Evolutionary conservation across 2,329 filamentous ascomycete genomes (phyloP), one percentile per base, ranked within the genome.

Genomic region (Phyllosticta capitalensis): DNA sequence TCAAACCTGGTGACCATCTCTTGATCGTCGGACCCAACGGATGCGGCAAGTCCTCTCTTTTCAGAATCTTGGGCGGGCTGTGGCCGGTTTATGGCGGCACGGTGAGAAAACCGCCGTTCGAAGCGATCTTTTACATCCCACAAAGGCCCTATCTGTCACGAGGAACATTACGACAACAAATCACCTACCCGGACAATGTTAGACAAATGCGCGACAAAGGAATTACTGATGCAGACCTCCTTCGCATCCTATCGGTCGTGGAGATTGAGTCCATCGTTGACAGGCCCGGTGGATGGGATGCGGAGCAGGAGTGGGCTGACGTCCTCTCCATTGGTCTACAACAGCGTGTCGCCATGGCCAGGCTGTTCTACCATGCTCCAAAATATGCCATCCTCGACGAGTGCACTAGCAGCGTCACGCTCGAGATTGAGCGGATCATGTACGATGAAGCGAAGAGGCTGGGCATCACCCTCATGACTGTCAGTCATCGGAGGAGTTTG

Each of bases 31-130:
- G 94, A 0, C 94, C 94, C 21, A 99, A 99, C 71, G 94, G 94
- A 45, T 99, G 94, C 72, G 94, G 94, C 50, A 99, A 99, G 74
- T 96, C 90, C 0, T 95, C 89, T 17, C 81, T 99, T 2, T 99
- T 99, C 82, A 86, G 94, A 45, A 99, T 99, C 65, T 83, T 99
- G 0, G 94, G 94, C 62, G 94, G 94, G 0, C 80, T 99, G 2
- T 99, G 94, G 94, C 94, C 94, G 17, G 94, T 97, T 12, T 99
- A 99, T 73, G 92, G 94, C 64, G 94, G 94, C 56, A 90, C 84
- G 1, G 94, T 99, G 20, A 82, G 90, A 67, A 97, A 97, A 72
- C 94, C 94, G 1, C 86, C 89, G 1, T 94, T 92, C 68, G 85
- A 89, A 65, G 88, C 94, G 70, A 97, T 99, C 70, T 99, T 97